Base-by-base conservation (phyloP, 768 basidiomycete species). In the Psilocybe cubensis region DNA sequence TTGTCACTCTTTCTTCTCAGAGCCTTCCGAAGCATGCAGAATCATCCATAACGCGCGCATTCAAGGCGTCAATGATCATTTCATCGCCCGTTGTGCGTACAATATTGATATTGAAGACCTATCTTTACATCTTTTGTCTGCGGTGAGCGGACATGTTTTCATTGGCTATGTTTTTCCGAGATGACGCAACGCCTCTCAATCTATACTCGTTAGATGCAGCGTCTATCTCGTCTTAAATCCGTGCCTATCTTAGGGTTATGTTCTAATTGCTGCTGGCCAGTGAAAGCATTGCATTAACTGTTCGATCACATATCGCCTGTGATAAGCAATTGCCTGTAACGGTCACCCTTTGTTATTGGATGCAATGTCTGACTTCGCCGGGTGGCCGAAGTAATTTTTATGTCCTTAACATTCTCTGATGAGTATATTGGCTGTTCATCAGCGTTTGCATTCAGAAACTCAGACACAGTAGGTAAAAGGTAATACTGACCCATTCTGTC, bases 401-500 rank as follows among this genome's bases (percentile, higher is more conserved):
- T 47, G 55, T 53, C 43, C 49, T 54, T 55, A 48, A 42, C 23
- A 46, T 47, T 54, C 48, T 45, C 28, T 35, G 17, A 41, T 49
- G 24, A 31, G 56, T 25, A 29, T 31, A 57, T 46, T 42, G 54
- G 43, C 43, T 43, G 28, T 33, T 45, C 50, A 33, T 52, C 57
- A 55, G 41, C 42, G 28, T 12, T 33, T 45, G 23, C 38, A 38
- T 4, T 38, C 14, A 33, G 31, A 33, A 38, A 38, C 8, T 38
- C 14, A 33, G 31, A 33, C 12, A 38, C 12, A 38, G 35, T 14
- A 17, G 35, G 47, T 45, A 45, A 45, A 55, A 57, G 54, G 58
- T 45, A 62, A 53, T 21, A 18, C 11, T 47, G 61, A 57, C 38
- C 54, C 51, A 59, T 59, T 62, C 51, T 53, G 55, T 54, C 46